Conservation (phyloP, 208 protist species). For the Sergeia podlipaevii region DNA sequence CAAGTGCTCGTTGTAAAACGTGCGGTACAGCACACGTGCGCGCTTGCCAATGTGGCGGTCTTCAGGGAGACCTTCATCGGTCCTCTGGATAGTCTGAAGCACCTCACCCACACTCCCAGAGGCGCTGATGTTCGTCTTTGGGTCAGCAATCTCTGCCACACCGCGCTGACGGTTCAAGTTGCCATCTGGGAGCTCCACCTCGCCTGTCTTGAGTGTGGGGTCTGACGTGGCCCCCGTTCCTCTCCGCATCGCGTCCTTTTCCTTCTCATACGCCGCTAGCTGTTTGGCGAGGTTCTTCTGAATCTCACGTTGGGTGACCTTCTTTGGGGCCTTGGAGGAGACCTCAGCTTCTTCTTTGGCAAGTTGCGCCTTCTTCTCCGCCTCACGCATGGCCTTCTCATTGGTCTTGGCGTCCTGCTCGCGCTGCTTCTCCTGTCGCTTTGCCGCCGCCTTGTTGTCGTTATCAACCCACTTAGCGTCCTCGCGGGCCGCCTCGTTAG, state of each 20-base stretch:
- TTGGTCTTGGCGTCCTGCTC: conserved; percentile 61
- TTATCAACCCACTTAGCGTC: conserved; percentile 74
- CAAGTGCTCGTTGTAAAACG: conserved; percentile 76
- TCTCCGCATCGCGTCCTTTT: conserved; percentile 34
- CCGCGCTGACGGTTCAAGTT: conserved; percentile 49
- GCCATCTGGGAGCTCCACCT: conserved; percentile 21
- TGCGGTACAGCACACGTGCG: conserved; percentile 72
- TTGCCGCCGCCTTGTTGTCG: conserved; percentile 51
- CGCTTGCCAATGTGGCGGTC: conserved; percentile 84
- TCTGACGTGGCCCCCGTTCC: background rate
- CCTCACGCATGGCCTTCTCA: conserved; percentile 40
- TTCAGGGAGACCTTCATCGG: conserved; percentile 30
- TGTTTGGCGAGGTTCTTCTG: conserved; percentile 87
- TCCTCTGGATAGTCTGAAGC: conserved; percentile 33
- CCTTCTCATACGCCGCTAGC: conserved; percentile 78
- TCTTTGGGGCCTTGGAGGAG: conserved; percentile 51
- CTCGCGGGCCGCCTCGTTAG: conserved; percentile 36
- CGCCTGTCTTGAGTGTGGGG: background rate
- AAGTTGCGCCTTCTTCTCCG: conserved; percentile 73
- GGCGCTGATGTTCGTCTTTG: conserved; percentile 21
- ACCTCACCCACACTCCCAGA: conserved; percentile 43
- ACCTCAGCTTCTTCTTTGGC: conserved; percentile 64
- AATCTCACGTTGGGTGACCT: conserved; percentile 69
- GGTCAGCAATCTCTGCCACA: conserved; percentile 10
- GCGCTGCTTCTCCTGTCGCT: conserved; percentile 54